Evolutionary conservation across 2,329 filamentous ascomycete genomes (phyloP).

Genomic region (Penicillium brasilianum): DNA sequence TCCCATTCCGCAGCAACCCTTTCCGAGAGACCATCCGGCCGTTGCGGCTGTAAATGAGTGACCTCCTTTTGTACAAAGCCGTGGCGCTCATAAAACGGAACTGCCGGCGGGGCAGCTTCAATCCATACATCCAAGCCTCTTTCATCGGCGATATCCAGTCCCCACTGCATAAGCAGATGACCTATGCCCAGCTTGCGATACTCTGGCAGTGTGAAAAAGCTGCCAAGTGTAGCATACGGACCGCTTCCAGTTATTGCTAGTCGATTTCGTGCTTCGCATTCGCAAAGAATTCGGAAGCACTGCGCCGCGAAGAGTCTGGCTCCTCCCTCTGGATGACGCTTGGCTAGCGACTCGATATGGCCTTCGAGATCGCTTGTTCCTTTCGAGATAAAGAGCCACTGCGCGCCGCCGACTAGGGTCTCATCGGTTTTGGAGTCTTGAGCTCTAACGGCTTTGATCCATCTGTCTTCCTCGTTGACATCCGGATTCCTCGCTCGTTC

Average conservation of each 20-base stretch:
- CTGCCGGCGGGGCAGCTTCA: slow-evolving; percentile 12
- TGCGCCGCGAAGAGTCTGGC: slow-evolving; percentile 2
- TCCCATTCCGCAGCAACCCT: slow-evolving; percentile 4
- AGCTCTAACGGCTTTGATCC: background rate
- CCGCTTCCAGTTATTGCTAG: background rate
- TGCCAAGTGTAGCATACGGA: slow-evolving; percentile 9
- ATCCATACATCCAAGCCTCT: slow-evolving; percentile 12
- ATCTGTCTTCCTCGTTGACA: background rate
- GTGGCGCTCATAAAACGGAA: slow-evolving; percentile 11
- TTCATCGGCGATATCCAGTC: slow-evolving; percentile 5
- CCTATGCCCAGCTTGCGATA: slow-evolving; percentile 9
- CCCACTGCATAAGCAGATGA: slow-evolving; percentile 11
- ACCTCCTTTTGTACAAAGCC: slow-evolving; percentile 8
- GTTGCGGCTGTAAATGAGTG: background rate
- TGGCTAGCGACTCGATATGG: background rate
- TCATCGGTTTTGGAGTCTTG: background rate
- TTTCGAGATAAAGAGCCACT: background rate
- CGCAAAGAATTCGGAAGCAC: background rate
- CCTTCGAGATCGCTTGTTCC: background rate
- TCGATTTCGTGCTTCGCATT: background rate
- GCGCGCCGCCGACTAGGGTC: background rate
- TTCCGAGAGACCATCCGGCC: slow-evolving; percentile 1
- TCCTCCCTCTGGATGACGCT: slow-evolving; percentile 3
- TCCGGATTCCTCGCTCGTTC: background rate
- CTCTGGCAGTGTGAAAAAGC: slow-evolving; percentile 7